Evolutionary conservation across 2,329 filamentous ascomycete species (phyloP), one percentile per base, ranked within the genome.

Genomic region (Ophiostoma ulmi): DNA sequence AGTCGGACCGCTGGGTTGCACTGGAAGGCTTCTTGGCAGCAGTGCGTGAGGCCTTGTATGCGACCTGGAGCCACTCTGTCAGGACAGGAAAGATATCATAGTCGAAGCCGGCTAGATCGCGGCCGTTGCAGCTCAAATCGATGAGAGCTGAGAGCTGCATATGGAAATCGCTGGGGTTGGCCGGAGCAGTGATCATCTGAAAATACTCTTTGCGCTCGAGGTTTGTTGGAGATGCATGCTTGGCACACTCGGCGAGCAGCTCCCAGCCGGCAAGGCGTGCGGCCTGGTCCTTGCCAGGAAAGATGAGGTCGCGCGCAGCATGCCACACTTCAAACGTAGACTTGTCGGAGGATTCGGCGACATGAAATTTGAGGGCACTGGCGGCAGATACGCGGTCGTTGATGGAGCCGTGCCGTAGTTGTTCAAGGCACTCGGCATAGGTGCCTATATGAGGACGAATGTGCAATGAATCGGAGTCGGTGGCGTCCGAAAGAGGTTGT

Each of bases 151-250:
- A 83, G n/a, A 91, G 84, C 77, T 90, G 89, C 5, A 90, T 79
- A 76, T 88, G 84, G 73, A 90, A 90, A 76, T 91, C 89, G 52
- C 90, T 86, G 0, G 84, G 81, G 72, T 85, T 83, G 38, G 84
- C 84, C 11, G 83, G 80, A 7, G 83, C 82, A 14, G 87, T 85
- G 44, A 91, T 80, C 0, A 88, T 87, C 73, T 85, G 82, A 75
- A 90, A 91, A 75, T 88, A 90, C 73, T 88, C 87, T 73, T 85
- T 84, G 67, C 89, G 85, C 77, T 91, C 89, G 39, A 90, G 82
- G 74, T 89, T 87, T n/a, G 87, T 89, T 6, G 87, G 86, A 6
- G 85, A 83, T 5, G 83, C 79, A 76, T 90, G 86, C 75, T 87
- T 87, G 71, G 87, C 87, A 75, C 88, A 91, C 75, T 89, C 87